Percentiles rank a stretch among this genome's conserved stretches.
Conservation (phyloP, 805 yeast genomes). For the Wickerhamiella slavikovae region DNA sequence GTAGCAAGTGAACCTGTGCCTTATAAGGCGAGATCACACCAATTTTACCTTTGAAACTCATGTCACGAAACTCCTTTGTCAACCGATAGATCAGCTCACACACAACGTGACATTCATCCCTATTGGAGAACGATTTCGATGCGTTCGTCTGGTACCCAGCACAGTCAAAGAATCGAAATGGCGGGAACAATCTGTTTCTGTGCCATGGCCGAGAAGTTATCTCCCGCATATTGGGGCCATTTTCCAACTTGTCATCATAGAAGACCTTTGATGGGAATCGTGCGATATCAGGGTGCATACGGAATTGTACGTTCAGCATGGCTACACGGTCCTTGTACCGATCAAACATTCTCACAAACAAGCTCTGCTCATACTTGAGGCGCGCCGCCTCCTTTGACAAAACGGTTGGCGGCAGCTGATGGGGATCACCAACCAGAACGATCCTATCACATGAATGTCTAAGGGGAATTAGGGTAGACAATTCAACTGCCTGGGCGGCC, state of each 20-base stretch:
- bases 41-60: conserved; percentile 41
- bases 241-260: conserved; percentile 48
- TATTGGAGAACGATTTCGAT: conserved; percentile 53
- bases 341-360: conserved; percentile 83
- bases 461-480: conserved; percentile 78
- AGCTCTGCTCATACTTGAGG: conserved; percentile 66
- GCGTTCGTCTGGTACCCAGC: conserved; percentile 38
- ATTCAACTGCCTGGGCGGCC: conserved; percentile 92
- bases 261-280: conserved; percentile 70
- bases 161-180: conserved; percentile 59
- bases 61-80: conserved; percentile 26
- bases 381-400: conserved; percentile 72
- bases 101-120: conserved; percentile 52
- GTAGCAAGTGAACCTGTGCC: conserved; percentile 52
- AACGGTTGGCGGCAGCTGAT: conserved; percentile 94
- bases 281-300: conserved; percentile 93
- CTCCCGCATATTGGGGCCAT: conserved; percentile 55
- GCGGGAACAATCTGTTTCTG: conserved; percentile 28
- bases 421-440: conserved; percentile 97
- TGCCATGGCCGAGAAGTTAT: conserved; percentile 65
- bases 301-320: conserved; percentile 74
- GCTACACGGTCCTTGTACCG: conserved; percentile 38
- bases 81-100: conserved; percentile 41
- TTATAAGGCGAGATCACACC: conserved; percentile 93
- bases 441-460: conserved; percentile 79